phyloP scores from a whole-genome alignment of 2,329 filamentous ascomycete genomes.

The Calonectria pseudoreteaudii region DNA sequence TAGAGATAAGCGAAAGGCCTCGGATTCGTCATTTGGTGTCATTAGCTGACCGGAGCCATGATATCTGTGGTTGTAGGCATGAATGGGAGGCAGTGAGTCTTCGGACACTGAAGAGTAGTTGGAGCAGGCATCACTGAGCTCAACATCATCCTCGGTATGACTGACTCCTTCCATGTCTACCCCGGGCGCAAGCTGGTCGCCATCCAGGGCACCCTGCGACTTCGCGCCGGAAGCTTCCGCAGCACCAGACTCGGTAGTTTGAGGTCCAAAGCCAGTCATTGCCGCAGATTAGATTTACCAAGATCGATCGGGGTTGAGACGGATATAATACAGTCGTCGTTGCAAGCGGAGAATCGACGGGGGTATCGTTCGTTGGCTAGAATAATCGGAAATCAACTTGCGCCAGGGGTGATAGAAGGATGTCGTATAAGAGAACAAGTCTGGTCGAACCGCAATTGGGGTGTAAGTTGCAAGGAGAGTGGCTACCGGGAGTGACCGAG shows the following conservation, averaged over 20 bases:
- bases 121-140: conserved; percentile 45
- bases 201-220: conserved; percentile 23
- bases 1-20: conserved; percentile 46
- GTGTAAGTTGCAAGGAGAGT: neutral
- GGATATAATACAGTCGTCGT: neutral
- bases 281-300: conserved; percentile 19
- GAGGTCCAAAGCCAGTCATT: conserved; percentile 26
- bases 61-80: conserved; percentile 51
- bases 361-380: neutral
- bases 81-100: conserved; percentile 48
- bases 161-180: conserved; percentile 27
- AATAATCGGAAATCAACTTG: neutral
- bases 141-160: conserved; percentile 36
- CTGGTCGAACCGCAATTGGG: neutral
- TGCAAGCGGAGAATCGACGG: neutral
- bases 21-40: conserved; percentile 49
- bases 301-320: conserved; percentile 14
- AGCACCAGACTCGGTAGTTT: neutral
- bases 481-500: neutral
- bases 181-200: conserved; percentile 15
- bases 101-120: conserved; percentile 51
- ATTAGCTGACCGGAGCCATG: conserved; percentile 50
- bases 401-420: neutral
- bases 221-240: neutral
- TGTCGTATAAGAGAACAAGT: neutral